Evolutionary conservation across 306 rosid genomes (phyloP), one percentile per base, ranked within the genome.

Genomic region (Rosa multiflora): DNA sequence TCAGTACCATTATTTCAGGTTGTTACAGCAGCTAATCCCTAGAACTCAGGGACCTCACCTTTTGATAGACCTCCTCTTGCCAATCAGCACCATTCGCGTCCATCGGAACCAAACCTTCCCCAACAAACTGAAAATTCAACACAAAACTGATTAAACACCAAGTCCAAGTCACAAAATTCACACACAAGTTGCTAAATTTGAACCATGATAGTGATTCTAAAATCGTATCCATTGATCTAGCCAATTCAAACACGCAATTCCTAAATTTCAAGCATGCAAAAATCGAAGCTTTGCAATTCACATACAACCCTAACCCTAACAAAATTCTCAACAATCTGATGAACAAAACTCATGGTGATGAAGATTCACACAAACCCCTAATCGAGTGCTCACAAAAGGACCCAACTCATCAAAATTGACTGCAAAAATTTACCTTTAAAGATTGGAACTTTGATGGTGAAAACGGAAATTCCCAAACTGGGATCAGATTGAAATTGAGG

Each of bases 61-160:
- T 93, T 81, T 93, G 97, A 85, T 83, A 90, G 70, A 82, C 77
- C 80, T 88, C 98, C 83, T 93, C 98, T 85, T 86, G 95, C 98
- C 93, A 88, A 82, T 91, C 97, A 73, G 70, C 87, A 29, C 91
- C 94, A 90, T 83, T 66, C 8, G 46, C 17, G 21, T 66, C 70
- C 70, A 66, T 66, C 23, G 44, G 37, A 66, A 35, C 70, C 70
- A 17, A 7, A 66, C 42, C 70, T 37, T 46, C 46, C 23, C 70
- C 17, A 29, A 61, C 5, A 61, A 23, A 0, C 67, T 59, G 39
- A 66, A 8, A 58, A 58, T 58, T 4, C 70, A 66, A 66, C 17
- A 66, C 46, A 32, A 32, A 2, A 32, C 37, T 2, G 37, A 32
- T 32, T 32, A 32, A 32, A 32, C 37, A 32, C 37, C 37, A 32